Evolutionary conservation across 2,329 filamentous ascomycete species (phyloP).

Genomic region (Colletotrichum shisoi): DNA sequence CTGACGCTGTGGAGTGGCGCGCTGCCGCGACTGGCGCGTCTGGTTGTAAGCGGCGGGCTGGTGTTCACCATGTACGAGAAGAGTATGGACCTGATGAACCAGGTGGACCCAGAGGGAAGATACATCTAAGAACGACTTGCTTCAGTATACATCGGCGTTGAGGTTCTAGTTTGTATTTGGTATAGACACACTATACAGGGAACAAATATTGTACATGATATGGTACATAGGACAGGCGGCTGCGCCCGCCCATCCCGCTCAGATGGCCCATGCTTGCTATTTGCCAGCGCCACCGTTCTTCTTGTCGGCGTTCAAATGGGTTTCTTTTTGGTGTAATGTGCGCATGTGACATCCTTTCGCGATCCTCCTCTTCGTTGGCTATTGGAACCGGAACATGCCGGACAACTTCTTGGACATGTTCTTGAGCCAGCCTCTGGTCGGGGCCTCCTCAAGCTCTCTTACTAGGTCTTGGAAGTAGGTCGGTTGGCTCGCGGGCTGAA

Average conservation of each 20-base stretch:
- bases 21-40: constrained; percentile 79
- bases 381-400: constrained; percentile 67
- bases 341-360: background rate
- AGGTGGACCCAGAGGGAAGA: constrained; percentile 79
- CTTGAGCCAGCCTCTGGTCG: constrained; percentile 62
- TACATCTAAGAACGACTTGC: constrained; percentile 69
- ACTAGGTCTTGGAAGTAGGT: constrained; percentile 69
- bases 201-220: constrained; percentile 40
- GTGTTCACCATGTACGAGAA: constrained; percentile 99
- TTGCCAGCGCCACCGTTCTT: background rate
- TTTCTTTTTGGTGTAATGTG: background rate
- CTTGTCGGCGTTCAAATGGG: background rate
- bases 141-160: constrained; percentile 24
- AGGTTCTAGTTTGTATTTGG: constrained; percentile 26
- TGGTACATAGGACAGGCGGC: constrained; percentile 27
- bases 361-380: constrained; percentile 39
- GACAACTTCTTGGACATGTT: constrained; percentile 63
- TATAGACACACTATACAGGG: constrained; percentile 37
- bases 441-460: constrained; percentile 69
- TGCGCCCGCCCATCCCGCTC: background rate
- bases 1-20: constrained; percentile 95
- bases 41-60: constrained; percentile 93
- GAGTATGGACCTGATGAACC: constrained; percentile 86
- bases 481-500: constrained; percentile 69
- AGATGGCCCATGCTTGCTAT: background rate